Conservation (phyloP, 345 rosid species). For the Camelina hispida region DNA sequence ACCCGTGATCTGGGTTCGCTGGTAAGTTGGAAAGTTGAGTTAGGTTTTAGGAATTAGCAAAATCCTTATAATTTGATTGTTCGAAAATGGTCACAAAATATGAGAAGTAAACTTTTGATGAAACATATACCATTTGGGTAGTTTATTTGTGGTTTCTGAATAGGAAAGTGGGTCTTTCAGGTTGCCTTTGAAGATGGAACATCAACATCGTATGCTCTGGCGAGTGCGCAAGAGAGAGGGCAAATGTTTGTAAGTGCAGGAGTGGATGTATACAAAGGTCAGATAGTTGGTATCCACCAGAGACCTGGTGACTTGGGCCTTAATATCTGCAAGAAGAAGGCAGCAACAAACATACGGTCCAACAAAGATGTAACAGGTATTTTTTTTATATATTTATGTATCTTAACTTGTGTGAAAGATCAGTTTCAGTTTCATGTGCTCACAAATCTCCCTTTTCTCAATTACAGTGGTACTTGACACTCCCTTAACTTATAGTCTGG, state of each 20-base stretch:
- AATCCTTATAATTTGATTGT: conserved; percentile 18
- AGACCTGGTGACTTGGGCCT: conserved; percentile 87
- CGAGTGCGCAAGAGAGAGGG: conserved; percentile 90
- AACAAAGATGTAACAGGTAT: conserved; percentile 88
- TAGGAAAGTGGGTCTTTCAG: conserved; percentile 48
- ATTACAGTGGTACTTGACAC: conserved; percentile 89
- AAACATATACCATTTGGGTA: conserved; percentile 11
- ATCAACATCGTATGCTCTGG: conserved; percentile 83
- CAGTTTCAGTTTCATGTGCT: conserved; percentile 20
- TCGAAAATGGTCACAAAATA: background rate
- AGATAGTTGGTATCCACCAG: conserved; percentile 93
- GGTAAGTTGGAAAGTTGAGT: conserved; percentile 56
- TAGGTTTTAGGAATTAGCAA: conserved; percentile 11
- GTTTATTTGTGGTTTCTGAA: conserved; percentile 22
- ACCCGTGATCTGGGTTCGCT: conserved; percentile 93
- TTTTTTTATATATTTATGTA: conserved; percentile 19
- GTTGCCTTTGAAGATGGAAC: conserved; percentile 96
- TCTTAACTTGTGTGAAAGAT: conserved; percentile 6
- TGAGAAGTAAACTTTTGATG: conserved; percentile 14
- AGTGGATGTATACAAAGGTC: conserved; percentile 84
- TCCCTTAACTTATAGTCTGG: conserved; percentile 84
- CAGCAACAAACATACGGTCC: conserved; percentile 91
- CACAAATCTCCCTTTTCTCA: background rate
- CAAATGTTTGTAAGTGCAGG: conserved; percentile 93
- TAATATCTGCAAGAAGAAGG: conserved; percentile 94